Evolutionary conservation across 2,329 filamentous ascomycete genomes (phyloP), one percentile per base, ranked within the genome.

Genomic region (Malbranchea zuffiana): DNA sequence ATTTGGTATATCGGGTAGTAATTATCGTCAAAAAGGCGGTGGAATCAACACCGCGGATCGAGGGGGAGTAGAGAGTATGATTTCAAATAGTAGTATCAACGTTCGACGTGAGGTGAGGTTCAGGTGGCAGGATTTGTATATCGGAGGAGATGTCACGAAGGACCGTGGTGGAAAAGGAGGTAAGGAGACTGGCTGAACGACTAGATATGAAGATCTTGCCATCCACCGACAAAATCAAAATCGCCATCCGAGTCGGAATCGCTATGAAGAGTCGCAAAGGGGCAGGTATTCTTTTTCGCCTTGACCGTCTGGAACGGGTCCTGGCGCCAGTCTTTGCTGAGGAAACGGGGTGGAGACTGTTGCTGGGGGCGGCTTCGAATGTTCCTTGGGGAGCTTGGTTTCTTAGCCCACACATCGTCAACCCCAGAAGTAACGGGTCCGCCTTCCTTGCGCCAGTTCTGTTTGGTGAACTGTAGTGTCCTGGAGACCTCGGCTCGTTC

Each of bases 191-290:
- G 38, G 43, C n/a, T 32, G 44, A 42, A 42, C 39, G 54, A 65
- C 68, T 73, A 75, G 60, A 75, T 69, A 60, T 75, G 72, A 59
- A 74, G 68, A 57, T 78, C 77, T 61, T 82, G 78, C 77, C 83
- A 92, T 66, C 82, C 84, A 69, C 86, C 86, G 77, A 94, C 84
- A 80, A 88, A 93, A 75, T 93, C 86, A 68, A 87, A 66, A 55
- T 88, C 82, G 55, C 78, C 79, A 59, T 83, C 60, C 18, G 60
- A 40, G 23, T 61, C 41, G 11, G 29, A 18, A 21, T 25, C 24
- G 38, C 53, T 73, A 65, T 81, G 79, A 54, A 69, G 61, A 50
- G 53, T 50, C 30, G 53, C 52, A 28, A 53, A 48, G 26, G 46
- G 43, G 39, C 54, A 60, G 49, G 27, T 44, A 49, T 49, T 42